Percentiles rank a stretch among this genome's conserved stretches.
Conservation (phyloP, 2,329 filamentous ascomycete species). For the Alternaria angustiovoidea region DNA sequence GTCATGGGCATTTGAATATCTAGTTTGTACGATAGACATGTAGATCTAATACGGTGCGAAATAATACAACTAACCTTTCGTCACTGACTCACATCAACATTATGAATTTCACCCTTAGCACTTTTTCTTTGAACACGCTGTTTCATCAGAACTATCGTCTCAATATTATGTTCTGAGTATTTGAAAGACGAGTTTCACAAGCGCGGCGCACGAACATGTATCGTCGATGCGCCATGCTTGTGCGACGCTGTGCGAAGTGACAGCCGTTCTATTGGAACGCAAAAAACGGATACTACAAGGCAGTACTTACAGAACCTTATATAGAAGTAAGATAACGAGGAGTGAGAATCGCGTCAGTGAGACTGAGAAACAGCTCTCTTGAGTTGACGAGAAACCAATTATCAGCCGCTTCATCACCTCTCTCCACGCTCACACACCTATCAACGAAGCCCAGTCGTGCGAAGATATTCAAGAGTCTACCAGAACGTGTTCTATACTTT, state of each 20-base stretch:
- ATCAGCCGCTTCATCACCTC: background rate
- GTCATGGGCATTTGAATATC: background rate
- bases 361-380: background rate
- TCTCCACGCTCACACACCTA: background rate
- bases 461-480: accelerated
- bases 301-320: background rate
- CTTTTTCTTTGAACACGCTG: background rate
- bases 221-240: background rate
- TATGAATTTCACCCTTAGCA: background rate
- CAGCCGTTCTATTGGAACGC: background rate
- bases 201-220: background rate
- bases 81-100: background rate
- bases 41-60: background rate
- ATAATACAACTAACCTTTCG: background rate
- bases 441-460: background rate
- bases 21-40: background rate
- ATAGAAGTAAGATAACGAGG: background rate
- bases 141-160: background rate
- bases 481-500: background rate
- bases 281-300: background rate
- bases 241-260: background rate
- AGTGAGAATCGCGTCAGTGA: background rate
- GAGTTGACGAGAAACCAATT: background rate
- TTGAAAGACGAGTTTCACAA: background rate
- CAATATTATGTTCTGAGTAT: too few species aligned